Base-by-base conservation (phyloP, 768 basidiomycete species). In the Nidularia sp. region DNA sequence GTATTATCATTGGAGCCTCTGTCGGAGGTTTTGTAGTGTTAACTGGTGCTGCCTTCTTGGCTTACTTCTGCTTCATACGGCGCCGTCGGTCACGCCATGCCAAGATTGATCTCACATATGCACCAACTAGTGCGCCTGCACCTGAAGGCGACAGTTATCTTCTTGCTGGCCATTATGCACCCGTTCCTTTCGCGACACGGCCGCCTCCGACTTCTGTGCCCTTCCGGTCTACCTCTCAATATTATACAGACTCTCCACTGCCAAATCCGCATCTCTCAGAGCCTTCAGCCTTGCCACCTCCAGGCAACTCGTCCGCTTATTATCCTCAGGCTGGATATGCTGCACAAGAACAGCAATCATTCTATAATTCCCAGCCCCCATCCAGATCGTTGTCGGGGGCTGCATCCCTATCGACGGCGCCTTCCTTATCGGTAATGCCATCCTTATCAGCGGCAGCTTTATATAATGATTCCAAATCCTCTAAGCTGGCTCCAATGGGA, bases 61-160 rank as follows among this genome's bases (percentile, higher is more conserved):
- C 18, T 34, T 44, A 43, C 32, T 53, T 56, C 12, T 59, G 54
- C 52, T 48, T 53, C 45, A 57, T 53, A 55, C 48, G 53, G 35
- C 55, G 58, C 33, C 55, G 49, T 8, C 36, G 22, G 15, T 46
- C 45, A 15, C n/a, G 12, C 25, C 44, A 51, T 10, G 29, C 12
- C n/a, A 59, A 57, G n/a, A 22, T 59, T 34, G 53, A 56, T 48
- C 29, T 57, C 5, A 57, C 49, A 18, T 49, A 55, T 46, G 52
- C 49, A 34, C 34, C 46, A 3, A 39, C 44, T 9, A 18, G 44
- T 8, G 44, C 44, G 8, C 44, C 8, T 10, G 44, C 44, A 45
- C 44, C 44, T 9, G 44, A 45, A 45, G 9, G 9, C 7, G 22
- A 7, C 8, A 45, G 8, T 7, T 45, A 45, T 45, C 44, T 45